Base-by-base conservation (phyloP, 2,329 filamentous ascomycete species). In the Diaporthe citri region DNA sequence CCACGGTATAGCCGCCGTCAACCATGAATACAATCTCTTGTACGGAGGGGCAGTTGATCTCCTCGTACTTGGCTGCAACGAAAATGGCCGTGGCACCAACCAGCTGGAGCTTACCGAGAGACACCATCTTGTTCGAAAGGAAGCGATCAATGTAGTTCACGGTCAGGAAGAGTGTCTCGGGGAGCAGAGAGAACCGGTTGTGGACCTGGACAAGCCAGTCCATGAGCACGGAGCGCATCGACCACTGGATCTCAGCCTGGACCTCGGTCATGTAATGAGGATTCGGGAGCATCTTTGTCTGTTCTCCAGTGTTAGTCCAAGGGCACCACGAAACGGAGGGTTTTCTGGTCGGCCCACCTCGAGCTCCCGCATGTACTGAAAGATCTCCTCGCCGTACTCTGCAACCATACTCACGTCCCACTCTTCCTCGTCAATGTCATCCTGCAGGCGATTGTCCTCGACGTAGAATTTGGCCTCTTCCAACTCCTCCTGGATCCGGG, bases 21-120 rank as follows among this genome's bases (percentile, higher is more conserved):
- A 99, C 97, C 96, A 99, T 98, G 87, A 96, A 98, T 76, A 98
- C 94, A 80, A 99, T 97, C 87, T 99, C 97, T 76, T 94, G 91
- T 31, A 99, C 92, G 0, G 96, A 98, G 34, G 96, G 97, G 84
- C 96, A 98, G 85, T 98, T 97, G 87, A 99, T 98, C 86, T 99
- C 97, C 84, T 99, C 97, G 82, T 98, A 99, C 86, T 99, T 99
- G 79, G 97, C 94, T 17, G 97, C 97, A 76, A 99, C 93, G 80
- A 98, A 96, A 78, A 99, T 93, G 36, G 97, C 97, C 5, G 97
- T 98, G 31, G 97, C 96, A 62, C 97, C 97, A 70, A 98, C 97
- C 22, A 99, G 91, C 86, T 99, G 97, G 60, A 99, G 89, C 86
- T 98, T 98, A 76, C 94, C 94, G 20, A 98, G 90, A 1, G 97